These are phyloP conservation scores for Candida sphagnicola DNA, from an alignment of 805 yeast genomes.

Conservation along the genomic window DNA sequence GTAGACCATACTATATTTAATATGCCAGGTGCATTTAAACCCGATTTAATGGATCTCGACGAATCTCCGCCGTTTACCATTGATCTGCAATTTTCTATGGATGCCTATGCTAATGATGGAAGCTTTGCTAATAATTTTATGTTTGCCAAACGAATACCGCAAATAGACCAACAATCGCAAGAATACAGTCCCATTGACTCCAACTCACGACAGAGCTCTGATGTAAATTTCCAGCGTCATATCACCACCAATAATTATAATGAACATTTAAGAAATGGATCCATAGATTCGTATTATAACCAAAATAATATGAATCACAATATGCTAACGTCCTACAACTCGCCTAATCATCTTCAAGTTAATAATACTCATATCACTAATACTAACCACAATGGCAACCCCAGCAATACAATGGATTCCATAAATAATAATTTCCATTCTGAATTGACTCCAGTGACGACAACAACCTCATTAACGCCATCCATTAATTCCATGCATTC, in stretches of 20 bases:
- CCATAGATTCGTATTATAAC: conserved; percentile 16
- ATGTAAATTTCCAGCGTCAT: conserved; percentile 4
- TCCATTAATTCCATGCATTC: conserved; percentile 38
- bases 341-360: background rate
- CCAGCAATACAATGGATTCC: conserved; percentile 1
- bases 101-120: conserved; percentile 10
- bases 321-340: background rate
- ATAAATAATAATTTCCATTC: conserved; percentile 3
- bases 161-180: background rate
- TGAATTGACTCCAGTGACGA: conserved; percentile 40
- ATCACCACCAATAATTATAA: conserved; percentile 1
- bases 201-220: conserved; percentile 8
- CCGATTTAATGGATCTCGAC: conserved; percentile 32
- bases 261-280: conserved; percentile 11
- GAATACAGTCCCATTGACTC: conserved; percentile 10
- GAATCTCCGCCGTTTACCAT: conserved; percentile 35
- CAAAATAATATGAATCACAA: conserved; percentile 7
- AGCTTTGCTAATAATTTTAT: conserved; percentile 6
- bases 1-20: conserved; percentile 9
- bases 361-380: background rate
- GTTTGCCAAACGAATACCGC: background rate
- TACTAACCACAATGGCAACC: background rate
- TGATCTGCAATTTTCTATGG: conserved; percentile 27
- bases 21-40: conserved; percentile 28
- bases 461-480: conserved; percentile 41